These are phyloP conservation scores for Sphagnurus paluster DNA, from an alignment of 1,284 basidiomycete species.

Conservation along the genomic window DNA sequence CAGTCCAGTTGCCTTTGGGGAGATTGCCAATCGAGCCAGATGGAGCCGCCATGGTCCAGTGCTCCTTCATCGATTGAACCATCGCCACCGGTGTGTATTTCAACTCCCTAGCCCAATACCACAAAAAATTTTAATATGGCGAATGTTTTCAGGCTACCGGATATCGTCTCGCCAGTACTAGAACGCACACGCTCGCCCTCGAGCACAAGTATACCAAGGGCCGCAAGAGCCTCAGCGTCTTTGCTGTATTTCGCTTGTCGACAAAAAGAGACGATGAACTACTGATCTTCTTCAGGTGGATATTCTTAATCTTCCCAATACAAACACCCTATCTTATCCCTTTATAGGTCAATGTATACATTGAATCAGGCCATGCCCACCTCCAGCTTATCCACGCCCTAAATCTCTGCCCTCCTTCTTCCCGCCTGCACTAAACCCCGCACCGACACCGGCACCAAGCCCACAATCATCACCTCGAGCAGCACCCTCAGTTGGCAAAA, in stretches of 20 bases:
- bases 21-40: constrained; percentile 89
- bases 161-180: constrained; percentile 81
- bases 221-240: constrained; percentile 88
- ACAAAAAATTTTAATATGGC: constrained; percentile 84
- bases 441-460: no score
- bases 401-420: constrained; percentile 91
- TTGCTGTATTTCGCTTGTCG: constrained; percentile 94
- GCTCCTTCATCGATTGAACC: constrained; percentile 93
- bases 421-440: constrained; percentile 95
- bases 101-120: constrained; percentile 53
- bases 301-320: constrained; percentile 3
- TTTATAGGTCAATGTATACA: constrained; percentile 93
- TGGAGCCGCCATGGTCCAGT: constrained; percentile 95
- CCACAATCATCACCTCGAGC: no score
- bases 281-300: constrained; percentile 84
- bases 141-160: constrained; percentile 75
- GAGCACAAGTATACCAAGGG: constrained; percentile 95
- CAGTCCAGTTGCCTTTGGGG: constrained; percentile 91
- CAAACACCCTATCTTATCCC: neutral
- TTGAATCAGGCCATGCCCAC: constrained; percentile 95
- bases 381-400: constrained; percentile 91
- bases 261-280: constrained; percentile 85
- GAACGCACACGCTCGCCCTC: constrained; percentile 92
- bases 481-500: no score
- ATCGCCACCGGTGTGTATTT: constrained; percentile 75